Conservation (phyloP, 2,329 filamentous ascomycete species). For the Cordyceps javanica region DNA sequence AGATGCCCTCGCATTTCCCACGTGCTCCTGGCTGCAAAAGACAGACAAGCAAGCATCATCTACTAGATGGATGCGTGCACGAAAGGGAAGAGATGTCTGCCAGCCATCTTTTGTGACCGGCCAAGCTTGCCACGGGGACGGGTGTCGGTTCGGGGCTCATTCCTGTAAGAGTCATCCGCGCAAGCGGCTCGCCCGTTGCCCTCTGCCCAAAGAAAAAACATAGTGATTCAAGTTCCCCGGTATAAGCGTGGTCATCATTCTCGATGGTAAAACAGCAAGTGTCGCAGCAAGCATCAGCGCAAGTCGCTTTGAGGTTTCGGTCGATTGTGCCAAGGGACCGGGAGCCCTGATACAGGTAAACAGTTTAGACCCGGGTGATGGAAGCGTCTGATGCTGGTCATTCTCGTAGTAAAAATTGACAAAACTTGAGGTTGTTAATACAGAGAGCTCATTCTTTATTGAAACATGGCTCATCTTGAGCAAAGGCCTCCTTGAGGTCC, state of each 20-base stretch:
- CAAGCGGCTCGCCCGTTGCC: no score
- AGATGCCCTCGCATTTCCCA: no score
- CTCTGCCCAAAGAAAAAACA: no score
- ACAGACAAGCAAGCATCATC: no score
- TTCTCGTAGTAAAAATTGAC: background rate
- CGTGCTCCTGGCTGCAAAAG: no score
- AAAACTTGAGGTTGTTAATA: background rate
- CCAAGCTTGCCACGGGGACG: no score
- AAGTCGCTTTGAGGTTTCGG: background rate
- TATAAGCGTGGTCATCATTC: background rate
- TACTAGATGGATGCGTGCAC: no score
- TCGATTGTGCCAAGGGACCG: background rate
- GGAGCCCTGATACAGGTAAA: background rate
- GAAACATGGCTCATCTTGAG: background rate
- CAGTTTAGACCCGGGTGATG: background rate
- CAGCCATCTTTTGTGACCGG: no score
- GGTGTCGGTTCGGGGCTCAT: no score
- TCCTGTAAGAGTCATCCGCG: no score
- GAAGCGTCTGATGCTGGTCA: background rate
- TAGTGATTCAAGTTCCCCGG: background rate
- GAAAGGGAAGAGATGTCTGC: no score
- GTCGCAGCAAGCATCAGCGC: background rate
- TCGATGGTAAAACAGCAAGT: background rate
- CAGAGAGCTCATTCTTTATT: background rate
- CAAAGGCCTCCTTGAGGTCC: background rate